Conservation (phyloP, 1,139 yeast genomes). For the Geotrichum fermentans region DNA sequence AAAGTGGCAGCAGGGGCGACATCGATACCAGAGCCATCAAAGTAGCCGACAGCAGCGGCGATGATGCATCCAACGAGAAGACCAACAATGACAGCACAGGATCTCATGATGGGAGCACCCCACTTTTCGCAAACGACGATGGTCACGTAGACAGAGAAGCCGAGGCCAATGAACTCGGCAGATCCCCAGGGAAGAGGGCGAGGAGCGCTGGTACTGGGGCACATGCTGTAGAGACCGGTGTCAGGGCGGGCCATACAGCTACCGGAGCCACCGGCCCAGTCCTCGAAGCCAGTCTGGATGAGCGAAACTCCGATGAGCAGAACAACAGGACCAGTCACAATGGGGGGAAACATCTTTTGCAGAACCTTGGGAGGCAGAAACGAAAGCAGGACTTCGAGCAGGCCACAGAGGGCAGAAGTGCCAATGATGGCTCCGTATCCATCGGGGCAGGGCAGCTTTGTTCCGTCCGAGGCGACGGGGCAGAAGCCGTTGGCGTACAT, state of each 20-base stretch:
- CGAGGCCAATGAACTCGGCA: conserved; percentile 78
- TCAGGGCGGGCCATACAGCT: conserved; percentile 34
- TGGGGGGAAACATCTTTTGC: conserved; percentile 74
- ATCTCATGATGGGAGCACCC: conserved; percentile 93
- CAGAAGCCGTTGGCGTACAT: conserved; percentile 75
- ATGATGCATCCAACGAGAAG: conserved; percentile 83
- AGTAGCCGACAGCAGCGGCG: conserved; percentile 86
- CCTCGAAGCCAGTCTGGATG: conserved; percentile 64
- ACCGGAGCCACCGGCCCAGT: conserved; percentile 87
- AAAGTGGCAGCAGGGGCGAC: conserved; percentile 78
- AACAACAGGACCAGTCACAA: conserved; percentile 91
- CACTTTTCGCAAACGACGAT: conserved; percentile 74
- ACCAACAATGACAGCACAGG: conserved; percentile 85
- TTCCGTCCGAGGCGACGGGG: conserved; percentile 54
- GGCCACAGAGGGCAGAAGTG: conserved; percentile 67
- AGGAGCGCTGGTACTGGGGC: conserved; percentile 47
- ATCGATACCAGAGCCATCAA: conserved; percentile 50
- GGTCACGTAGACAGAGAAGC: conserved; percentile 73
- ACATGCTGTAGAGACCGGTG: conserved; percentile 48
- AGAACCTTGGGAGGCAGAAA: conserved; percentile 69
- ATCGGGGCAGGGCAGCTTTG: conserved; percentile 72
- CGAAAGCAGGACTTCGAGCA: conserved; percentile 64
- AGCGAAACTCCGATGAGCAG: conserved; percentile 70
- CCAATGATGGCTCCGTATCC: conserved; percentile 86
- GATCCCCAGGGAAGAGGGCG: conserved; percentile 71